These are phyloP conservation scores for Phytophthora multivora DNA, from an alignment of 352 stramenopile genomes.

Conservation along the genomic window DNA sequence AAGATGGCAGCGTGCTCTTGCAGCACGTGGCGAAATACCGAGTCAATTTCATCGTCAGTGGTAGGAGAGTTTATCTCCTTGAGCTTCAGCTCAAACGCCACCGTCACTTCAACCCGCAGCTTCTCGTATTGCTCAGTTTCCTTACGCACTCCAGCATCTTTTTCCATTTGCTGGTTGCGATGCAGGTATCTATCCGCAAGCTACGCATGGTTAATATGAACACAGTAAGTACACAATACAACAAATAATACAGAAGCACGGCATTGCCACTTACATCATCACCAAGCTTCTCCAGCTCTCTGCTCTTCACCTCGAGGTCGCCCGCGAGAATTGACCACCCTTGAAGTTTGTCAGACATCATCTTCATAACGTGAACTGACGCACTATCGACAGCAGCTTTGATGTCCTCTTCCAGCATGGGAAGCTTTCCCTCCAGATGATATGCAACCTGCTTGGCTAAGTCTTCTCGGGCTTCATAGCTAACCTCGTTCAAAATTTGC, in stretches of 20 bases:
- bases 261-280: constrained; percentile 60
- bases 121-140: constrained; percentile 70
- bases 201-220: constrained; percentile 29
- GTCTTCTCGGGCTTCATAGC: constrained; percentile 63
- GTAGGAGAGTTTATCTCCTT: constrained; percentile 60
- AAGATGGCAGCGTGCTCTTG: constrained; percentile 69
- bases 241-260: not conserved
- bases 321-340: constrained; percentile 76
- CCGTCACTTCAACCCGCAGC: constrained; percentile 53
- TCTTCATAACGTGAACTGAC: constrained; percentile 55
- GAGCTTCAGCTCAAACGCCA: constrained; percentile 62
- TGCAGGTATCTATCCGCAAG: constrained; percentile 71
- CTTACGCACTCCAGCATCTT: constrained; percentile 60
- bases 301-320: constrained; percentile 64
- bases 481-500: constrained; percentile 75
- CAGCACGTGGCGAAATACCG: constrained; percentile 57
- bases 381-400: constrained; percentile 64
- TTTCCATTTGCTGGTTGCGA: constrained; percentile 65
- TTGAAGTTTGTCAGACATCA: constrained; percentile 57
- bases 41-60: constrained; percentile 67
- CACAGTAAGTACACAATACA: not conserved
- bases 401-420: constrained; percentile 64
- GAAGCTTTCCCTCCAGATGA: constrained; percentile 73
- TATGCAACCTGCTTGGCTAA: constrained; percentile 64
- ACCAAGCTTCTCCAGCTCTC: constrained; percentile 74